Base-by-base conservation (phyloP, 1,284 basidiomycete species). In the Kwoniella shivajii region DNA sequence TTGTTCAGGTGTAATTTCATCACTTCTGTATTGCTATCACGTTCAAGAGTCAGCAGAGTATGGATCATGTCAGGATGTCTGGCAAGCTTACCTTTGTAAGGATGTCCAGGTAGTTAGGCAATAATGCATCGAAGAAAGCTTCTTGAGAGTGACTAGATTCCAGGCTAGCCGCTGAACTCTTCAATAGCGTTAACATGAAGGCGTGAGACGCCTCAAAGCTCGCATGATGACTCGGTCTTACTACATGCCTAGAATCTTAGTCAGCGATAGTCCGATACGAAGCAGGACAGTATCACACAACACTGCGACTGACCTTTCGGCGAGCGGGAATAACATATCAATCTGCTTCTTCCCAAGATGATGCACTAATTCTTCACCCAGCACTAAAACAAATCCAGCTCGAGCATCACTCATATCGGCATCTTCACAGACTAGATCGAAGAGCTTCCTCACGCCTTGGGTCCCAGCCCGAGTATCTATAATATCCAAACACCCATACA, bases 151-250 rank as follows among this genome's bases (percentile, higher is more conserved):
- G 20, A 14, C 55, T 45, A 2, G 18, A 39, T 7, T 56, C 46
- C 11, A 63, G 49, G 11, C 47, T 50, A 1, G 44, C 45, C 0
- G 66, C 56, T 6, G 66, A 57, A 0, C 63, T 55, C 4, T 61
- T 55, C 1, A 73, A 46, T 0, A 71, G 46, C 1, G 67, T 60
- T 1, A 72, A 52, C 3, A 73, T 36, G 45, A 72, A 65, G 0
- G 68, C 64, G 54, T 71, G 67, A 13, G 74, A 66, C 27, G 71
- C 67, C 38, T 74, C 67, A 47, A 74, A 75, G 44, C 60, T 66
- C 1, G 63, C 22, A 34, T 54, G 50, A 47, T 67, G 59, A 22
- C 56, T 46, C 0, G 67, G 58, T 24, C 56, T 47, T 3, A 58
- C 46, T 14, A 70, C 50, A 43, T 68, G 62, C n/a, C 73, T 74